Conservation (phyloP, 768 basidiomycete species). For the Rickenella mellea region DNA sequence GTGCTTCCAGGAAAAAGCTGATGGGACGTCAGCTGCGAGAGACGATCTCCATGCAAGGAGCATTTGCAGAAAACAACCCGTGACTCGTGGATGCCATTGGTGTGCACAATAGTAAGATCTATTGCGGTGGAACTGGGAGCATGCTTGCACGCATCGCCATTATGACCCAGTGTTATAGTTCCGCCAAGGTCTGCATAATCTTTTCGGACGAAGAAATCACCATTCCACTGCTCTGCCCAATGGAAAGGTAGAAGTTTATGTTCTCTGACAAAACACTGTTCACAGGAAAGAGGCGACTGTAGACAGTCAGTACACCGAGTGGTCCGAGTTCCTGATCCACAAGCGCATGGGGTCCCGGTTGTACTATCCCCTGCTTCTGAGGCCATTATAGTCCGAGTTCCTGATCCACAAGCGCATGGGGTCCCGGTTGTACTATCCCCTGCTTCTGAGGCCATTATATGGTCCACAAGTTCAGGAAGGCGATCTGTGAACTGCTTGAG, state of each 20-base stretch:
- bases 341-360: too few relatives aligned
- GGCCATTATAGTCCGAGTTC: too few relatives aligned
- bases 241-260: not conserved
- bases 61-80: not conserved
- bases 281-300: too few relatives aligned
- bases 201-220: not conserved
- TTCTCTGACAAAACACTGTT: not conserved
- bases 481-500: too few relatives aligned
- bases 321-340: too few relatives aligned
- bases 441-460: too few relatives aligned
- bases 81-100: not conserved
- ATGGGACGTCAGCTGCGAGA: not conserved
- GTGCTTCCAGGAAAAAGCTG: not conserved
- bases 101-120: not conserved
- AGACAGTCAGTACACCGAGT: too few relatives aligned
- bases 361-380: too few relatives aligned
- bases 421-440: too few relatives aligned
- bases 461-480: too few relatives aligned
- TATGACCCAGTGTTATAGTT: not conserved
- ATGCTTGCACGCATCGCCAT: not conserved
- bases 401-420: too few relatives aligned
- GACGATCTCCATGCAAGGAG: not conserved
- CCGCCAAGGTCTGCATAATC: not conserved
- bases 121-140: not conserved
- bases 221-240: not conserved